Percentiles rank a stretch among this genome's conserved stretches.
Conservation (phyloP, 78 protist species). For the Monosiga brevicollis region DNA sequence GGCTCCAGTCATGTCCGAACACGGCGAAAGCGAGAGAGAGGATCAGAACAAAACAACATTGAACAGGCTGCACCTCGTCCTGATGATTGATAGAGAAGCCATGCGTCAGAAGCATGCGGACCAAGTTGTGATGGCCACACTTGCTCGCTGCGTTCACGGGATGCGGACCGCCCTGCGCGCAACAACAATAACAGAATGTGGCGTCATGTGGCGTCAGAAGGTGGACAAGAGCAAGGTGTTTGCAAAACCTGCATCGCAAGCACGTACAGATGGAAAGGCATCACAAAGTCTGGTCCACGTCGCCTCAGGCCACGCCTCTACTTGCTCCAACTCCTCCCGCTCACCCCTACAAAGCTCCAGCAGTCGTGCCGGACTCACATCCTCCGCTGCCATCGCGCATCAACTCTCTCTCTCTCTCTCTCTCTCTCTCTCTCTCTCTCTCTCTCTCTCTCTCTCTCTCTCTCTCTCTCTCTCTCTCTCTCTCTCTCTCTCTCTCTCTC, state of each 20-base stretch:
- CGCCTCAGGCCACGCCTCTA: neutral
- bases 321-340: neutral
- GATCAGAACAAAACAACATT: no score
- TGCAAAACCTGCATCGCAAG: neutral
- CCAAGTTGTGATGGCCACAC: no score
- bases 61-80: no score
- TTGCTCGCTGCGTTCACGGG: no score
- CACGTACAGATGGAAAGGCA: neutral
- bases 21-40: no score
- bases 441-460: slow-evolving; percentile 4
- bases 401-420: neutral
- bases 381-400: neutral
- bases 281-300: neutral
- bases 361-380: neutral
- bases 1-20: no score
- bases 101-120: no score
- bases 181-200: no score
- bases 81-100: no score
- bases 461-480: slow-evolving; percentile 8
- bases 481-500: slow-evolving; percentile 1
- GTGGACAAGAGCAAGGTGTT: neutral
- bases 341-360: neutral
- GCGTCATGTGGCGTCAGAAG: no score
- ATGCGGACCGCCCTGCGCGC: no score
- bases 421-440: slow-evolving; percentile 1